Conservation (phyloP, 192 early-diverging fungal genomes). For the Coemansia sp. region DNA sequence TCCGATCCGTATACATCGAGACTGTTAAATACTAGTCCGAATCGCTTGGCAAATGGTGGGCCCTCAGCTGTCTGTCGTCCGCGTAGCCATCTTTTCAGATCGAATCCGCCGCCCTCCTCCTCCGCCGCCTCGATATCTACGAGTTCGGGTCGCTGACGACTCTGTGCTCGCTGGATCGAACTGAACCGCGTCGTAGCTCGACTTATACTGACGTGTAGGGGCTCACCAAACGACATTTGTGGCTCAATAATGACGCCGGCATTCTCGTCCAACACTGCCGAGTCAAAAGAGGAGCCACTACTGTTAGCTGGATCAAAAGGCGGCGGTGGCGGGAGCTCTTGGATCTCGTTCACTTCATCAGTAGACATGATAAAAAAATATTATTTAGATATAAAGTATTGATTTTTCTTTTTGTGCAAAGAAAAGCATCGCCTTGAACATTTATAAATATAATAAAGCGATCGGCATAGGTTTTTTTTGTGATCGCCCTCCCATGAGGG, state of each 20-base stretch:
- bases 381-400: not conserved
- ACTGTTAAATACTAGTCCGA: conserved; percentile 42
- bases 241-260: not conserved
- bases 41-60: conserved; percentile 42
- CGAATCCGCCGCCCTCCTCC: conserved; percentile 10
- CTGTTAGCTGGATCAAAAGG: not conserved
- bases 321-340: not conserved
- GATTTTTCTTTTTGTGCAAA: not conserved
- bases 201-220: conserved; percentile 40
- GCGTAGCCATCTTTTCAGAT: conserved; percentile 25
- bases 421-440: not conserved
- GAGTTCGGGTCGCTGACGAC: conserved; percentile 2
- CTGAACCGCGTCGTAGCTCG: conserved; percentile 31
- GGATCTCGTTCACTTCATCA: not conserved
- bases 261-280: not conserved
- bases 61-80: conserved; percentile 15
- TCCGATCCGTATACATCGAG: conserved; percentile 39
- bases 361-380: not conserved
- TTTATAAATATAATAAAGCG: not conserved
- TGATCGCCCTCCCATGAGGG: not conserved
- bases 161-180: conserved; percentile 32
- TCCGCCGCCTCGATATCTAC: conserved; percentile 1
- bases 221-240: conserved; percentile 46
- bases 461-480: not conserved
- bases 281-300: not conserved